phyloP scores from a whole-genome alignment of 2,329 filamentous ascomycete genomes.

The Stromatinia cepivora region DNA sequence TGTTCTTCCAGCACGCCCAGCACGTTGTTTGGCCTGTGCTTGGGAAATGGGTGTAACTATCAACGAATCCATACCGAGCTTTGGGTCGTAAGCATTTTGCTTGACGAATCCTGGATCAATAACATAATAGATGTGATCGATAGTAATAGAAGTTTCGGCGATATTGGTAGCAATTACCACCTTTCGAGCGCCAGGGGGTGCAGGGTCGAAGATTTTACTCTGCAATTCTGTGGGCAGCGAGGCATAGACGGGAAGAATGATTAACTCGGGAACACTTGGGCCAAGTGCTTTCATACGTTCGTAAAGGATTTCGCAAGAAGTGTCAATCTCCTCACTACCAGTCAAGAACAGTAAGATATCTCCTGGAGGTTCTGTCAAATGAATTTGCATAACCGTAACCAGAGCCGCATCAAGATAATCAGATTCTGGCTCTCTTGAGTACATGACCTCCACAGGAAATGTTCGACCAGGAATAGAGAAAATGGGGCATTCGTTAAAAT shows the following conservation, averaged over 20 bases:
- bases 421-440: conserved; percentile 89
- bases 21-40: conserved; percentile 91
- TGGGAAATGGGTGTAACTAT: conserved; percentile 96
- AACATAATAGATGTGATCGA: conserved; percentile 96
- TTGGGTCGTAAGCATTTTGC: conserved; percentile 94
- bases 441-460: conserved; percentile 93
- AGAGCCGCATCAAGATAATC: conserved; percentile 93
- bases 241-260: conserved; percentile 95
- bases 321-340: conserved; percentile 97
- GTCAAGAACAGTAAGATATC: conserved; percentile 98
- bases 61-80: conserved; percentile 95
- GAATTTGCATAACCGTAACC: conserved; percentile 98
- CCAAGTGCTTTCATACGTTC: conserved; percentile 97
- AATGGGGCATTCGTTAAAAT: conserved; percentile 95
- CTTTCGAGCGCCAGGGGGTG: conserved; percentile 81
- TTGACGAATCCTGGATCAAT: conserved; percentile 97
- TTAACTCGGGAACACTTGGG: conserved; percentile 83
- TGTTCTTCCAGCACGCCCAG: conserved; percentile 88
- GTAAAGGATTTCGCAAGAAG: conserved; percentile 84
- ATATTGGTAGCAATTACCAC: conserved; percentile 99
- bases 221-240: conserved; percentile 92
- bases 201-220: conserved; percentile 90
- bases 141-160: conserved; percentile 95
- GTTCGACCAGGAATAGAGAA: conserved; percentile 95
- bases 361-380: conserved; percentile 85